Evolutionary conservation across 2,329 filamentous ascomycete genomes (phyloP), one percentile per base, ranked within the genome.

Genomic region (Biscogniauxia marginata): DNA sequence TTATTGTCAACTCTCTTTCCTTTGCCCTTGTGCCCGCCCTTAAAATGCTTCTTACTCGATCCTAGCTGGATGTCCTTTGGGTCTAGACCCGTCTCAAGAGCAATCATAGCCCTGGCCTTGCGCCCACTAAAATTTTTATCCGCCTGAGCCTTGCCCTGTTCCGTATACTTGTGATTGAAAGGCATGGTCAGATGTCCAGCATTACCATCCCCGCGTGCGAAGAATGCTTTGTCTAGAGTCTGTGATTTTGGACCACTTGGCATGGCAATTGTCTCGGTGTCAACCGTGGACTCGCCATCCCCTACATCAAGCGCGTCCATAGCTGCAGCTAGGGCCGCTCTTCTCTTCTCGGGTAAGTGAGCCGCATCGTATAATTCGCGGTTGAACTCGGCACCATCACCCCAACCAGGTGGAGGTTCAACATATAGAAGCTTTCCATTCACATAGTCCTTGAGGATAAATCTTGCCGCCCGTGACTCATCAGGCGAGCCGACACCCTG

Each of bases 391-490:
- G 77, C 76, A 0, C 85, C 78, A 64, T 97, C 89, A 43, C 89
- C 84, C 24, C 87, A 82, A 4, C 77, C 77, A 0, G 93, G 93
- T 0, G 95, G 95, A 4, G 95, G 93, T 67, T 93, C 88, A 64
- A 92, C 95, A 77, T 89, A 98, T 5, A 98, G 83, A 0, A 99
- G 83, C 76, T 97, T 98, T 60, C 95, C 95, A 71, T 89, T 96
- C 65, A 99, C 95, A 69, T 98, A 99, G 76, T 99, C 95, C 73
- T 99, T 99, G 22, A 99, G 83, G 16, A 99, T 82, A 65, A 91
- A 89, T 52, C 95, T 84, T 4, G 93, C 92, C 6, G 95, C 95
- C 65, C 95, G 84, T 1, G 92, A 96, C 77, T 96, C 92, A 67
- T 99, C 95, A 0, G 95, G 93, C 69, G 95, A 90, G 7, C 95